Base-by-base conservation (phyloP, 2,329 filamentous ascomycete species). In the Pezicula rhizophila region DNA sequence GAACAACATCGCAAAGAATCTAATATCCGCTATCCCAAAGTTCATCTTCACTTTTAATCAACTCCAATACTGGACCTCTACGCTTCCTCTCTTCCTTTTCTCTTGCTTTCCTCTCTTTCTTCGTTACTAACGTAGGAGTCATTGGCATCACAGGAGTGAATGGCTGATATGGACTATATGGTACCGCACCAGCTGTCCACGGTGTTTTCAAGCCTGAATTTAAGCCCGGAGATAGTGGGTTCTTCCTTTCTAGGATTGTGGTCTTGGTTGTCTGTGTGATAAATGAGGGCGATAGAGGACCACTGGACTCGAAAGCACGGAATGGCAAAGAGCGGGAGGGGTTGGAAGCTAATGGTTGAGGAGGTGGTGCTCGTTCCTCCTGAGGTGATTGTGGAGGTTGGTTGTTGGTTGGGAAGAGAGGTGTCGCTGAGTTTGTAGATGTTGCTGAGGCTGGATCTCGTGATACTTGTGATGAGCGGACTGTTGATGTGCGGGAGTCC, bases 81-180 rank as follows among this genome's bases (percentile, higher is more conserved):
- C 28, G 28, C 11, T 81, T 80, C 50, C 79, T 79, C 57, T 82
- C 75, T 62, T 82, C 67, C 63, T 76, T 80, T 72, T 74, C 80
- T 74, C 81, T 82, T 63, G 77, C 73, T 75, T 84, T 89, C 25
- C 85, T 70, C 61, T 91, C 86, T 53, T 80, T 78, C 65, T 76
- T 80, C 20, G 82, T 88, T 14, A 88, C 81, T 42, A 92, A 68
- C 17, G 79, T 80, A n/a, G 87, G 86, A 26, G 87, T 90, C 43
- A 91, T 79, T 1, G 87, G 87, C 45, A 89, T 77, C 42, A 87
- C 73, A 1, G 87, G 85, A 6, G 84, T 86, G 63, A 84, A 87
- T 0, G 87, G 87, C 71, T 91, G 87, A 58, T 91, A 92, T 0
- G 87, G 85, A 48, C 79, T 82, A 66, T 91, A 91, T 2, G 87